Percentiles rank a stretch among this genome's conserved stretches.
Conservation (phyloP, 2,329 filamentous ascomycete genomes). For the Plenodomus lindquistii region DNA sequence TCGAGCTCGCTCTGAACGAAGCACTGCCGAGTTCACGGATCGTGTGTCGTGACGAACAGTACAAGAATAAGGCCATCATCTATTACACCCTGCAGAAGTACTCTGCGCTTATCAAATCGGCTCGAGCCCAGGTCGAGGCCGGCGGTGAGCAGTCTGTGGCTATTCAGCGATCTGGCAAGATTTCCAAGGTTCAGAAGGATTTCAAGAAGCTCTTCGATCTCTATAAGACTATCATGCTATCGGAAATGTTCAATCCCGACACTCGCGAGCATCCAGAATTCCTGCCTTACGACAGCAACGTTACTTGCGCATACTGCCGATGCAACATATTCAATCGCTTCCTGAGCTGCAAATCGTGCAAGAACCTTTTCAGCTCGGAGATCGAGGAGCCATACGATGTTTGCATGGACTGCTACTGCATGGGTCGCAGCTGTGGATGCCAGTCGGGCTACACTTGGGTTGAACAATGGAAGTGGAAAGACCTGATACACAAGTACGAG, state of each 20-base stretch:
- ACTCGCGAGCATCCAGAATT: conserved; percentile 73
- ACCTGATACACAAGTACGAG: conserved; percentile 78
- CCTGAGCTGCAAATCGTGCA: conserved; percentile 85
- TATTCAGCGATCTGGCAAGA: conserved; percentile 51
- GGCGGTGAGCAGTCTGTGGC: conserved; percentile 42
- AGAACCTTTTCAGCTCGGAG: conserved; percentile 66
- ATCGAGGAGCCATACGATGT: conserved; percentile 90
- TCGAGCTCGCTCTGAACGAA: conserved; percentile 83
- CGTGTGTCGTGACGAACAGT: conserved; percentile 96
- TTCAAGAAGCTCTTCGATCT: conserved; percentile 80
- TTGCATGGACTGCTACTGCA: conserved; percentile 98
- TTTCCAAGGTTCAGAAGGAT: conserved; percentile 76
- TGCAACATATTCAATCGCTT: conserved; percentile 98
- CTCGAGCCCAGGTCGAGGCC: conserved; percentile 59
- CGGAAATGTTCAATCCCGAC: conserved; percentile 79
- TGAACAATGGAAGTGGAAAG: conserved; percentile 87
- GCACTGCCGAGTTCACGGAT: conserved; percentile 85
- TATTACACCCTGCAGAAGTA: conserved; percentile 88
- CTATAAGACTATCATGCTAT: conserved; percentile 77
- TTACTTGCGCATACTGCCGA: conserved; percentile 94
- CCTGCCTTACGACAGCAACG: conserved; percentile 82
- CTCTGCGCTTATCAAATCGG: conserved; percentile 59
- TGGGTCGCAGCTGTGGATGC: conserved; percentile 91
- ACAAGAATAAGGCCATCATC: conserved; percentile 96
- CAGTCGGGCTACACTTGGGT: conserved; percentile 86